Conservation (phyloP, 2,329 filamentous ascomycete genomes). For the Cercospora berteroae region DNA sequence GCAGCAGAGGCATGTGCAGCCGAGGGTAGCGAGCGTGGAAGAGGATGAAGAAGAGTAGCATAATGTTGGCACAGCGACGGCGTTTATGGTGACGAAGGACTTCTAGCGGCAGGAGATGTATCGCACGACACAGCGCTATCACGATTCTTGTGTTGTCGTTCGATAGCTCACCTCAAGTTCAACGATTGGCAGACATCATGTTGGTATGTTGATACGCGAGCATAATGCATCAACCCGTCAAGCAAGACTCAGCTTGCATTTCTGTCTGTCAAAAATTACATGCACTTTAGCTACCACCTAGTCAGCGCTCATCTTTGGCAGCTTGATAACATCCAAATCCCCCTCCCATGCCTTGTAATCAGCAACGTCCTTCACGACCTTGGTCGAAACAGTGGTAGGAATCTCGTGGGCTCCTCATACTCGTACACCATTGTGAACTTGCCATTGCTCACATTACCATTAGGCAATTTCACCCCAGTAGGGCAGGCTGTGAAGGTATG, state of each 20-base stretch:
- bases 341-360: constrained; percentile 25
- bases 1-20: constrained; percentile 30
- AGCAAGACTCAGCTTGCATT: constrained; percentile 12
- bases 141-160: background rate
- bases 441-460: constrained; percentile 24
- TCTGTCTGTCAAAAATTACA: constrained; percentile 20
- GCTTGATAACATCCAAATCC: constrained; percentile 23
- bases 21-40: constrained; percentile 35
- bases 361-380: constrained; percentile 12
- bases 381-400: constrained; percentile 26
- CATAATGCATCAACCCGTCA: constrained; percentile 1
- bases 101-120: background rate
- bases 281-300: constrained; percentile 22
- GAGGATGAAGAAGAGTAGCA: constrained; percentile 29
- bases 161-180: background rate
- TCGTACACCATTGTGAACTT: constrained; percentile 31
- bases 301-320: constrained; percentile 22
- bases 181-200: background rate
- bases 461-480: constrained; percentile 24
- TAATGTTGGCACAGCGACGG: constrained; percentile 19
- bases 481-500: constrained; percentile 30
- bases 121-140: background rate
- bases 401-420: constrained; percentile 27
- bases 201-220: background rate
- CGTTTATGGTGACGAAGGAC: constrained; percentile 10